A percentile compares a stretch with the other conserved stretches of the same genome.
Evolutionary conservation across 768 basidiomycete genomes (phyloP).

Genomic region (Tulasnella sp.): DNA sequence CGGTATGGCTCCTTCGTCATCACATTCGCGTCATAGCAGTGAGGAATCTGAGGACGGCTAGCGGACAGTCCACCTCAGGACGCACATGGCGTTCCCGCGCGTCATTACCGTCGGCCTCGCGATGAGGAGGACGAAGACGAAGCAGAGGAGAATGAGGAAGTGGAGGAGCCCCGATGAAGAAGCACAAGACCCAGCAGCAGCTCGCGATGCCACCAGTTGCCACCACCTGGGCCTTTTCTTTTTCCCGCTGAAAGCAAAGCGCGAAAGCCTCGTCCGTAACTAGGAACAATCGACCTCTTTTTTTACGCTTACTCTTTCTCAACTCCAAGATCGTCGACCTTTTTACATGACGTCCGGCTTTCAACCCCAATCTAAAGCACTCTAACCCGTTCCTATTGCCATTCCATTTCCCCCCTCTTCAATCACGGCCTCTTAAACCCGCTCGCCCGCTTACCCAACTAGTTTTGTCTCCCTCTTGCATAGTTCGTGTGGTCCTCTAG

Average conservation of each 20-base stretch:
- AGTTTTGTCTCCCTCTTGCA: no score
- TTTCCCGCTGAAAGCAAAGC: not conserved
- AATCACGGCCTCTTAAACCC: no score
- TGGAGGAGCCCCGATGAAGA: conserved; percentile 36
- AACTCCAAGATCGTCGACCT: no score
- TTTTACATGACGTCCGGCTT: not conserved
- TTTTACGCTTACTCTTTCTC: no score
- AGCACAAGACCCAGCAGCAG: conserved; percentile 31
- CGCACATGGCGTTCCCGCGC: conserved; percentile 1
- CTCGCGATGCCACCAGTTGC: not conserved
- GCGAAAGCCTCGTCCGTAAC: not conserved
- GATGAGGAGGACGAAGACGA: conserved; percentile 33
- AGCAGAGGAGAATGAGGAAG: conserved; percentile 30
- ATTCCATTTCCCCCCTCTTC: no score
- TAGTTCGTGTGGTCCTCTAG: no score
- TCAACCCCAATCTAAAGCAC: not conserved
- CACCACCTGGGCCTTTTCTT: not conserved
- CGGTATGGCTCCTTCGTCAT: not conserved
- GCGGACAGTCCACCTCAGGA: conserved; percentile 26
- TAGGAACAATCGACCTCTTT: not conserved
- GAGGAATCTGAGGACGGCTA: conserved; percentile 21
- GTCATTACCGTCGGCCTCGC: not conserved
- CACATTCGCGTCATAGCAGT: conserved; percentile 22
- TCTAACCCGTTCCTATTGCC: no score
- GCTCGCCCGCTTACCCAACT: no score